Percentiles rank a stretch among this genome's conserved stretches.
Evolutionary conservation across 2,329 filamentous ascomycete genomes (phyloP).

Genomic region (Tolypocladium tropicale): DNA sequence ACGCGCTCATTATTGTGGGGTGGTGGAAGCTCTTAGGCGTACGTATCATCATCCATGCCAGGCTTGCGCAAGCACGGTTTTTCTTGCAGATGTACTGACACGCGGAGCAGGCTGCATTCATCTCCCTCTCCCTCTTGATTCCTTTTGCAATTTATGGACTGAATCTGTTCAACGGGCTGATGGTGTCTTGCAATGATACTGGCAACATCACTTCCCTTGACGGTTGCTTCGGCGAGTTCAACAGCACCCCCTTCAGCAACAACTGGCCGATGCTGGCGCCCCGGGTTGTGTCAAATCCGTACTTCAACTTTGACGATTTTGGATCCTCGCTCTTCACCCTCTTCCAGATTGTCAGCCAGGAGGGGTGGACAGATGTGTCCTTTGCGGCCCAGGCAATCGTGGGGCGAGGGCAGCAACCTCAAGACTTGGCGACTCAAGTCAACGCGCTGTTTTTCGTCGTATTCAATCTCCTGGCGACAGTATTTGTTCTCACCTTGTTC

Average conservation of each 20-base stretch:
- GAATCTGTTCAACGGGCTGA: conserved; percentile 80
- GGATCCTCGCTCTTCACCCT: conserved; percentile 89
- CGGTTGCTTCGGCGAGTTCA: conserved; percentile 79
- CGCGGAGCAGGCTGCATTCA: conserved; percentile 60
- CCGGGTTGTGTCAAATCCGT: conserved; percentile 69
- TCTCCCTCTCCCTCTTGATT: conserved; percentile 87
- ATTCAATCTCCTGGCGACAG: conserved; percentile 92
- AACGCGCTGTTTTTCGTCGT: conserved; percentile 92
- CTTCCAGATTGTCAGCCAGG: conserved; percentile 97
- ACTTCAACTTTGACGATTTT: conserved; percentile 90
- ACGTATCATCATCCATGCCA: conserved; percentile 21
- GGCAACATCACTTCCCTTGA: conserved; percentile 47
- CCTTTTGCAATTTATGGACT: conserved; percentile 95
- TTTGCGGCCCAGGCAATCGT: conserved; percentile 75
- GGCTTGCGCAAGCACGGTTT: not conserved
- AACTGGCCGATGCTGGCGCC: conserved; percentile 77
- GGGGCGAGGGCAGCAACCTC: conserved; percentile 63
- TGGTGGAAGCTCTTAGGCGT: conserved; percentile 88
- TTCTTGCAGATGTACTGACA: conserved; percentile 5
- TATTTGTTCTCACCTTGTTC: conserved; percentile 94
- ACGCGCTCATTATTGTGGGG: conserved; percentile 87
- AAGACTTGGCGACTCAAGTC: conserved; percentile 57
- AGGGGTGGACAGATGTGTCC: conserved; percentile 95
- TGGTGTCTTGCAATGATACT: conserved; percentile 65
- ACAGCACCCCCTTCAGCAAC: conserved; percentile 59